phyloP scores from a whole-genome alignment of 2,329 filamentous ascomycete species.

The Sporothrix phasma region DNA sequence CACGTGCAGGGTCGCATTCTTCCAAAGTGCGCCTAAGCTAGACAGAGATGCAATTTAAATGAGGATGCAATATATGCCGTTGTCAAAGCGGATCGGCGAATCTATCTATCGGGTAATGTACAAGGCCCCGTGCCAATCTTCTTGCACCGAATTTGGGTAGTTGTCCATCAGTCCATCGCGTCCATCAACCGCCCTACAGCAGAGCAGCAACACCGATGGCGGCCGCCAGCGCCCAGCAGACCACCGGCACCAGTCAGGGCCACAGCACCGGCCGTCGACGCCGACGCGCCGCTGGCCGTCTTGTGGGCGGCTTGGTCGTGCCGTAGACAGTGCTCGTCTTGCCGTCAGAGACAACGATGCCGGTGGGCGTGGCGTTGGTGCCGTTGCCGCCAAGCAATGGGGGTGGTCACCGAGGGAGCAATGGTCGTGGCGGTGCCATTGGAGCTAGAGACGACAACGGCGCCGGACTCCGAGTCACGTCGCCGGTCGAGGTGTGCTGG shows the following conservation, averaged over 20 bases:
- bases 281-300: background rate
- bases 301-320: constrained; percentile 10
- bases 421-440: background rate
- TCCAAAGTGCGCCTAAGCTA: background rate
- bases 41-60: background rate
- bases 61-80: background rate
- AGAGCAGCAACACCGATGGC: constrained; percentile 7
- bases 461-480: background rate
- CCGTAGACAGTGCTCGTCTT: constrained; percentile 13
- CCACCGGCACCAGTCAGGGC: background rate
- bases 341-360: constrained; percentile 9
- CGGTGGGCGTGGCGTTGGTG: background rate
- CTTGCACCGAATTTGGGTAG: too few relatives aligned
- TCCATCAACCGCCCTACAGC: background rate
- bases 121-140: too few relatives aligned
- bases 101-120: background rate
- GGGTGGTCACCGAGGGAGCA: background rate
- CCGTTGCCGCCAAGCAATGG: background rate
- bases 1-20: constrained; percentile 1
- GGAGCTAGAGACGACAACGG: background rate
- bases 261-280: background rate
- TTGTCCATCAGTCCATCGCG: background rate
- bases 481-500: background rate
- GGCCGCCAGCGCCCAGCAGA: constrained; percentile 1
- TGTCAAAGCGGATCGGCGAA: background rate